A percentile compares a stretch with the other conserved stretches of the same genome.
Evolutionary conservation across 1,284 basidiomycete genomes (phyloP).

Genomic region (Peniophora sp.): DNA sequence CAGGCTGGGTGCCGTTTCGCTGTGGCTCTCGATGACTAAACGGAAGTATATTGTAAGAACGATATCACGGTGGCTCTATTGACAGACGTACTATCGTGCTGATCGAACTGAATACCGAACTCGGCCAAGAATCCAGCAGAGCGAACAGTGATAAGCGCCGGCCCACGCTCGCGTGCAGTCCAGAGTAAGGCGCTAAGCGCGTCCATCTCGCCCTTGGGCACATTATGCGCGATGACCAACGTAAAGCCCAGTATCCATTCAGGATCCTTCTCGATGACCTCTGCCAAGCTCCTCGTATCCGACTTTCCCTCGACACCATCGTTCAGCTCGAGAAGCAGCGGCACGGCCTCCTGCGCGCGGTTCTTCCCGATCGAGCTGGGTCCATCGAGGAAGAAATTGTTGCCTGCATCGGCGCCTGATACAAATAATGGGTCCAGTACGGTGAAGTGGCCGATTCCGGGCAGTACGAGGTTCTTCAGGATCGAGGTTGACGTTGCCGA

Average conservation of each 20-base stretch:
- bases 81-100: conserved; percentile 53
- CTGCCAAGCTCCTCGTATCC: conserved; percentile 47
- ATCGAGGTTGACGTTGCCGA: conserved; percentile 81
- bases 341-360: conserved; percentile 76
- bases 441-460: conserved; percentile 27
- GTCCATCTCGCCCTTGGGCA: conserved; percentile 47
- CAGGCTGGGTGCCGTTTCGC: conserved; percentile 77
- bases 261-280: conserved; percentile 44
- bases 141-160: conserved; percentile 69
- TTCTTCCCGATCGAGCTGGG: conserved; percentile 69
- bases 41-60: conserved; percentile 16
- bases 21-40: conserved; percentile 90
- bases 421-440: conserved; percentile 20
- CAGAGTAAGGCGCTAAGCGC: conserved; percentile 63
- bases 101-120: conserved; percentile 82
- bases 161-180: conserved; percentile 42
- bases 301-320: conserved; percentile 74
- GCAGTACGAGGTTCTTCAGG: conserved; percentile 27
- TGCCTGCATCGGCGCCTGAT: conserved; percentile 70
- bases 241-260: conserved; percentile 53
- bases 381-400: conserved; percentile 93
- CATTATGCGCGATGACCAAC: conserved; percentile 81
- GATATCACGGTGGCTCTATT: not conserved
- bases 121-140: conserved; percentile 87
- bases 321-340: conserved; percentile 81